Base-by-base conservation (phyloP, 352 stramenopile genomes). In the Phytophthora lateralis region DNA sequence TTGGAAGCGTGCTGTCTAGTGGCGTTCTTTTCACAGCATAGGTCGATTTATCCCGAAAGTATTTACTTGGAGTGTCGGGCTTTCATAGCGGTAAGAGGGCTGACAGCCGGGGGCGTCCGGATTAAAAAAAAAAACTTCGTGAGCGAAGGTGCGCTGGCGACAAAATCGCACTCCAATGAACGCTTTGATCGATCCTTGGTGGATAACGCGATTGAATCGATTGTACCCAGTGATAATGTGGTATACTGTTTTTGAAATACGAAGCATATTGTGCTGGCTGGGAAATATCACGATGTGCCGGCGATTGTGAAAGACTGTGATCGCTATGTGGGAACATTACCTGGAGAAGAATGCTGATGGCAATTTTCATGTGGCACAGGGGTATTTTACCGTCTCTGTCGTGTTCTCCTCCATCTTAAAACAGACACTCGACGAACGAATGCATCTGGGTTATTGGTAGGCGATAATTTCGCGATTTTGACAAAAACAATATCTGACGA, bases 181-280 rank as follows among this genome's bases (percentile, higher is more conserved):
- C 41, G 52, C 6, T 24, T 60, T n/a, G 52, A 60, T 21, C 52
- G 42, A 17, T 34, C 21, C 14, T 11, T 44, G 11, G 35, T 51
- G 32, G 18, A 21, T 17, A 20, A 24, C 6, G 26, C 49, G 8
- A 56, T 63, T 18, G 37, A 49, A 17, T 57, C n/a, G 18, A 51
- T 63, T 30, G 14, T 63, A 3, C 57, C 35, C n/a, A 35, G 11
- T 29, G 51, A 41, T 17, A 58, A 58, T 32, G 51, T 58, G 24
- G 27, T 17, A 20, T 43, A 34, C 11, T 12, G 35, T 6, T n/a
- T 32, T 1, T 29, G 17, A 12, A 38, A 30, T 27, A 58, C 51
- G 8, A 63, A 56, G 21, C 27, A 37, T 4, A 29, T 63, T 30
- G 46, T 51, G 26, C 3, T 57, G n/a, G 32, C 44, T 30, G 55